Base-by-base conservation (phyloP, 345 rosid genomes). In the Trapa incisa region DNA sequence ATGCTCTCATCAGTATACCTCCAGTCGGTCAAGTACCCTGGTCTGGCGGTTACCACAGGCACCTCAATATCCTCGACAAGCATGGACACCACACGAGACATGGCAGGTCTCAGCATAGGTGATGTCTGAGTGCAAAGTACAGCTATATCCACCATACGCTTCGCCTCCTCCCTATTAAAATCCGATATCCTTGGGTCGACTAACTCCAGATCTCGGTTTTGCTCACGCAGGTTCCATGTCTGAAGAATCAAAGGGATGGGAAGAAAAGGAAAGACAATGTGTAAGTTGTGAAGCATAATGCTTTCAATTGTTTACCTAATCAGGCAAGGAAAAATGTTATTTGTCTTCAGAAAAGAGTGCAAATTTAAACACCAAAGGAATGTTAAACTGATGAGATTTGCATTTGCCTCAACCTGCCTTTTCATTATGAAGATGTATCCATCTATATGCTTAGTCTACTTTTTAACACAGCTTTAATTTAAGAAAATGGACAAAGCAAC, bases 81-180 rank as follows among this genome's bases (percentile, higher is more conserved):
- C 96, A 90, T 84, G 3, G 85, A 85, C 47, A 84, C 77, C 1
- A 83, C 90, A 6, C 87, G 80, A 3, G 94, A 87, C 89, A 87
- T 84, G 16, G 84, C 60, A 66, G 92, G 92, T 68, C 94, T 72
- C 35, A 72, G 71, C 12, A 36, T n/a, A 42, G 85, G 86, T 58
- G 91, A 72, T 39, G 92, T 68, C 29, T 86, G 93, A 39, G 94
- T 72, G 75, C 94, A 86, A 67, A 84, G 33, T 65, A 90, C 81
- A 68, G 86, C 88, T n/a, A 87, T 74, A 69, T 80, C 79, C 42
- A 80, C 81, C 73, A 81, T 50, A 0, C 86, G 85, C 52, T 74
- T 80, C 54, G 68, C 82, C 64, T 87, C 87, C 65, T 83, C 85
- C 69, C 72, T 65, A 5, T 73, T 65, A 70, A 79, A 84, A 38